Evolutionary conservation across 2,329 filamentous ascomycete species (phyloP), one percentile per base, ranked within the genome.

Genomic region (Cladosporium halotolerans): DNA sequence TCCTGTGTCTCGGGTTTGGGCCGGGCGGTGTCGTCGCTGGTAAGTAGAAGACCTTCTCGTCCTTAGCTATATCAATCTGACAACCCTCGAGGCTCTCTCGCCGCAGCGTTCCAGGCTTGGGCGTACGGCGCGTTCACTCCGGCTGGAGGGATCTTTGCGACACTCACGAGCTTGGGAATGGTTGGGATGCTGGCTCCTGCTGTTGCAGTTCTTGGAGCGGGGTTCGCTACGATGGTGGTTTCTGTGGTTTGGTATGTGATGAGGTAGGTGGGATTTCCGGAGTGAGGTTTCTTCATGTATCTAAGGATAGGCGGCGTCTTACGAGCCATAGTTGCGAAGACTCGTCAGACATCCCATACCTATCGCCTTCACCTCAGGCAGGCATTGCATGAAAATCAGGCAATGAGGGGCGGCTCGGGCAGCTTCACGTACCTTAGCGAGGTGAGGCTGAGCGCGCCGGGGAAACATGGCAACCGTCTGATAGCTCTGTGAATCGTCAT

Each of bases 101-200:
- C 46, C 6, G 52, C 52, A n/a, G 46, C 41, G 9, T 55, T 55
- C 44, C 55, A 57, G 36, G 36, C 18, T 6, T 55, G 55, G 52
- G 39, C 45, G 33, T 57, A 57, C 32, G 55, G 55, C 3, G 46
- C 45, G 7, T 57, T 55, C 31, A 56, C 55, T 31, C 55, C 55
- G 13, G 55, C 55, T 18, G 52, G 32, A 11, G 55, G 55, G 2
- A 28, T 56, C 9, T 56, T 56, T 34, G 55, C 55, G 28, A 54
- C 55, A 7, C 40, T 56, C 14, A 56, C 55, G 2, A 54, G 40
- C 16, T 38, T 56, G 36, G 52, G 43, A 5, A 56, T 56, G 55
- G 18, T 52, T 6, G 55, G 52, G 3, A 28, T 48, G 11, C 39
- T 55, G 2, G 48, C 38, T 16, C 49, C 54, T 46, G 49, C 31